These are phyloP conservation scores for Rhizopogon rudus DNA, from an alignment of 768 basidiomycete genomes.

Conservation along the genomic window DNA sequence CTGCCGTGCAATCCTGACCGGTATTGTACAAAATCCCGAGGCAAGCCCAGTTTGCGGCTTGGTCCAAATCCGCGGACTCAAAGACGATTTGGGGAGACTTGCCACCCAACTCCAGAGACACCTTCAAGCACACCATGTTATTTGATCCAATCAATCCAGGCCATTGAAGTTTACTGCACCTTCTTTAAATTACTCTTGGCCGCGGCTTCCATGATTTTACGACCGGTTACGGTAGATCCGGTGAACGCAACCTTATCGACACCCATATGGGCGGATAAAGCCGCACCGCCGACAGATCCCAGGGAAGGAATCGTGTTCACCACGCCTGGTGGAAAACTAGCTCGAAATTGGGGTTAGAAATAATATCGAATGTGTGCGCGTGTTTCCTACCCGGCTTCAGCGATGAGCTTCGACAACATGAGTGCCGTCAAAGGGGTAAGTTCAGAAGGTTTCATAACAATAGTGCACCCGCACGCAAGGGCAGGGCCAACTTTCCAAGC, in stretches of 20 bases:
- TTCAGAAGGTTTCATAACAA: slow-evolving; percentile 95
- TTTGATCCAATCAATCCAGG: slow-evolving; percentile 2
- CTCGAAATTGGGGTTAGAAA: not conserved
- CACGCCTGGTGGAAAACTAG: slow-evolving; percentile 86
- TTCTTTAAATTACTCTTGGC: slow-evolving; percentile 95
- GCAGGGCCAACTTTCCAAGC: slow-evolving; percentile 94
- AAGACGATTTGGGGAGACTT: slow-evolving; percentile 90
- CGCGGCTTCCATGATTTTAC: slow-evolving; percentile 88
- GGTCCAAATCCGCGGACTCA: slow-evolving; percentile 83
- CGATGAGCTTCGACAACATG: slow-evolving; percentile 74
- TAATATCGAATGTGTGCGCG: not conserved
- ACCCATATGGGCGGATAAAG: slow-evolving; percentile 74
- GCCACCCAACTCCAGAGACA: slow-evolving; percentile 92
- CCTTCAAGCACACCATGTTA: slow-evolving; percentile 31
- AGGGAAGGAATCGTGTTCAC: slow-evolving; percentile 84
- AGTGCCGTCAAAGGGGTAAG: slow-evolving; percentile 80
- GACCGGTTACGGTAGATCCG: slow-evolving; percentile 84
- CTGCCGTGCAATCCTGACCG: slow-evolving; percentile 93
- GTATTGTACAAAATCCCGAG: slow-evolving; percentile 85
- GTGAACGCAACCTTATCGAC: slow-evolving; percentile 97
- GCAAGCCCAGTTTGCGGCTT: slow-evolving; percentile 82
- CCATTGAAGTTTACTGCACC: slow-evolving; percentile 29
- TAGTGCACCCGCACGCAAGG: slow-evolving; percentile 85
- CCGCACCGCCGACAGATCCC: slow-evolving; percentile 79
- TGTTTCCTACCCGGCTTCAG: slow-evolving; percentile 68